phyloP scores from a whole-genome alignment of 108 stramenopile genomes.

The Mayamaea pseudoterrestris region DNA sequence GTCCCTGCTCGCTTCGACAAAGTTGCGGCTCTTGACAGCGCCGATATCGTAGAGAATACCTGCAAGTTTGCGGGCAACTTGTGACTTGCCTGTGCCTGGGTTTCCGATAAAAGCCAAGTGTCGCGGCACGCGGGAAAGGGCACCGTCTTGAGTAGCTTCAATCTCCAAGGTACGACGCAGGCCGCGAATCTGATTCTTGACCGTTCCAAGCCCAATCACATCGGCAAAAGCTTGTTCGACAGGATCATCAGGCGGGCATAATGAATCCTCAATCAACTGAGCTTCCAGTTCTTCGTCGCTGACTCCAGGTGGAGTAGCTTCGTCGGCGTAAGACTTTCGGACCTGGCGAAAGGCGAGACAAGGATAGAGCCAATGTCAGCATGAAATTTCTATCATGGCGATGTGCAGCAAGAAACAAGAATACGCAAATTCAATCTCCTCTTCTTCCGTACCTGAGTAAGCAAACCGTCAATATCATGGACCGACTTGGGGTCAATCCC shows the following conservation, averaged over 20 bases:
- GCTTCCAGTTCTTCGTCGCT: slow-evolving; percentile 68
- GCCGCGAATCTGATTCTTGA: slow-evolving; percentile 76
- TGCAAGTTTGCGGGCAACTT: slow-evolving; percentile 60
- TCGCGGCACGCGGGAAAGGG: slow-evolving; percentile 18
- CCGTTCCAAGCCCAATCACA: slow-evolving; percentile 63
- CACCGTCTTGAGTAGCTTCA: slow-evolving; percentile 24
- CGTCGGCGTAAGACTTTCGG: slow-evolving; percentile 65
- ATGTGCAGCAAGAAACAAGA: neutral
- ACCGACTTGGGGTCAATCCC: slow-evolving; percentile 61
- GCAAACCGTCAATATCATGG: slow-evolving; percentile 46
- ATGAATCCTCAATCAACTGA: slow-evolving; percentile 66
- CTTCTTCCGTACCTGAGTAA: slow-evolving; percentile 57
- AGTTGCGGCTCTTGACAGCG: slow-evolving; percentile 36
- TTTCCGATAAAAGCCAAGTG: slow-evolving; percentile 79
- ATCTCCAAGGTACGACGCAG: slow-evolving; percentile 74
- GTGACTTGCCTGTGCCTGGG: slow-evolving; percentile 86
- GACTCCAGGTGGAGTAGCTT: slow-evolving; percentile 29
- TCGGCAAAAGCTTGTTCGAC: slow-evolving; percentile 52
- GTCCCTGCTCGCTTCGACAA: slow-evolving; percentile 43
- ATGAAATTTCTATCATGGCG: too few relatives aligned
- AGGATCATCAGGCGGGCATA: slow-evolving; percentile 72
- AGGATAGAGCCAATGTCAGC: slow-evolving; percentile 2
- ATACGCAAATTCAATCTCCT: slow-evolving; percentile 3
- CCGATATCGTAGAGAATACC: slow-evolving; percentile 68
- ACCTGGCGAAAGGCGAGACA: slow-evolving; percentile 20